phyloP scores from a whole-genome alignment of 495 filamentous ascomycete species.

The Penicillium goetzii region DNA sequence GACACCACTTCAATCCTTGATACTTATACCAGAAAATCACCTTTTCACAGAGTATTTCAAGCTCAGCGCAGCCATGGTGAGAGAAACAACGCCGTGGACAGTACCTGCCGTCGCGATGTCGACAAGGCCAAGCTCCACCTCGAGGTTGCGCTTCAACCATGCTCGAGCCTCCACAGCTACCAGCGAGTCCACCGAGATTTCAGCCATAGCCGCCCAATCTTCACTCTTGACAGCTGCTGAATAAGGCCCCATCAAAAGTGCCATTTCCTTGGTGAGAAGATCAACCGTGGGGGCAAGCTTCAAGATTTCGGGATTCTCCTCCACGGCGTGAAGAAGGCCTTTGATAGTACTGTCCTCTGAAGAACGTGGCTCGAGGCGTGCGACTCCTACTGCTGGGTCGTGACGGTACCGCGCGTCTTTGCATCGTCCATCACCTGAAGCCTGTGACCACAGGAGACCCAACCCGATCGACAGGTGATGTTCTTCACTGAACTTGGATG shows the following conservation, averaged over 20 bases:
- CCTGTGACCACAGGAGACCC: conserved; percentile 1
- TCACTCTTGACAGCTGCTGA: background rate
- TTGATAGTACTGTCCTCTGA: background rate
- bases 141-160: conserved; percentile 8
- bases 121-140: conserved; percentile 3
- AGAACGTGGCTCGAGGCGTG: background rate
- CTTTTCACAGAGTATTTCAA: background rate
- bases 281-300: background rate
- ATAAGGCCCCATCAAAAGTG: conserved; percentile 6
- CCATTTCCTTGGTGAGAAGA: conserved; percentile 4
- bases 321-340: background rate
- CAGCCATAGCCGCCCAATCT: conserved; percentile 6
- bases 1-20: background rate
- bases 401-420: conserved; percentile 5
- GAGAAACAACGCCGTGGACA: conserved; percentile 2
- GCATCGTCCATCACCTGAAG: background rate
- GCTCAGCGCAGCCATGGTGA: conserved; percentile 3
- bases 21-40: background rate
- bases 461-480: background rate
- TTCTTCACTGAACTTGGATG: background rate
- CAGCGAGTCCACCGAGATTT: conserved; percentile 6
- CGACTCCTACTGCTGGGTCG: background rate
- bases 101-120: conserved; percentile 6
- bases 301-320: background rate
- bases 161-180: conserved; percentile 7